These are phyloP conservation scores for Microsporum ferrugineum DNA, from an alignment of 2,329 filamentous ascomycete species.

Conservation along the genomic window DNA sequence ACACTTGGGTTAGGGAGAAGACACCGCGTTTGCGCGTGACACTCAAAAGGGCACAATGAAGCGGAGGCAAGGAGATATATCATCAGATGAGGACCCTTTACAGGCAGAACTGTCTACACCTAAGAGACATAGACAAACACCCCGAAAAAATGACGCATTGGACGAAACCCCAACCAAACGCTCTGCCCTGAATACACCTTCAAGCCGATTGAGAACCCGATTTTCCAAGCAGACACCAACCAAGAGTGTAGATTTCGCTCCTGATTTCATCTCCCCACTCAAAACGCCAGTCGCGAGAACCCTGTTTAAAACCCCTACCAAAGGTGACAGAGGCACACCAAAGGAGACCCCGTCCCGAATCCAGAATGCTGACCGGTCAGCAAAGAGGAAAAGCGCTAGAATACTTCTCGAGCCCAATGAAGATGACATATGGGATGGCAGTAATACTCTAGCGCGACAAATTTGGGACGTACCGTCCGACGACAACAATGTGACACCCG, in stretches of 20 bases:
- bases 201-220: conserved; percentile 19
- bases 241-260: conserved; percentile 24
- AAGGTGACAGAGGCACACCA: conserved; percentile 12
- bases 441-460: conserved; percentile 55
- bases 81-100: conserved; percentile 24
- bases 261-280: conserved; percentile 28
- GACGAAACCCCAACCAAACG: conserved; percentile 13
- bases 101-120: conserved; percentile 26
- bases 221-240: conserved; percentile 19
- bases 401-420: conserved; percentile 66
- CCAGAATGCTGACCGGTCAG: conserved; percentile 70
- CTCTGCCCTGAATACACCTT: conserved; percentile 14
- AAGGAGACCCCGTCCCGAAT: conserved; percentile 50
- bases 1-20: background rate
- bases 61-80: conserved; percentile 31
- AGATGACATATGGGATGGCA: conserved; percentile 50
- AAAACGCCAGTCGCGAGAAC: conserved; percentile 27
- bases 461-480: conserved; percentile 44
- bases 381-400: conserved; percentile 70
- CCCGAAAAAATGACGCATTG: conserved; percentile 17
- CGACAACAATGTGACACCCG: conserved; percentile 21
- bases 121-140: conserved; percentile 26
- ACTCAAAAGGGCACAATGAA: conserved; percentile 23
- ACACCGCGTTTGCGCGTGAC: background rate
- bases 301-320: conserved; percentile 33